Conservation (phyloP, 768 basidiomycete species). For the Scleroderma bovista region DNA sequence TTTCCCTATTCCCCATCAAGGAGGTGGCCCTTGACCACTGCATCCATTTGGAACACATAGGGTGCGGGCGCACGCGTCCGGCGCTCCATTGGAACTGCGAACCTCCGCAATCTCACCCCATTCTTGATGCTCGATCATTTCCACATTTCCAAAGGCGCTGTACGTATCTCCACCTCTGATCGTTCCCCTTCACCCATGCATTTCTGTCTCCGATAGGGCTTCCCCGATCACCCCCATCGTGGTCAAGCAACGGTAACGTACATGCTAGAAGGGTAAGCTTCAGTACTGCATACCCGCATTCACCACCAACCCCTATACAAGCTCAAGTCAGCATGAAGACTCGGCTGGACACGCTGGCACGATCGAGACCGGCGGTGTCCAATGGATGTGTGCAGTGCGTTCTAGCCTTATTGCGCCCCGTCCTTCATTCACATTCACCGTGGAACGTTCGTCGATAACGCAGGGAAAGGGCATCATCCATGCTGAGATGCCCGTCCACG, state of each 20-base stretch:
- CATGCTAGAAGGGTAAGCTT: conserved; percentile 70
- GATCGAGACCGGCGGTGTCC: conserved; percentile 78
- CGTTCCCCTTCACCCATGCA: background rate
- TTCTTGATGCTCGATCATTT: conserved; percentile 92
- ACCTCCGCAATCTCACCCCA: conserved; percentile 76
- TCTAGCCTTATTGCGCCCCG: background rate
- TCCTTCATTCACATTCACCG: background rate
- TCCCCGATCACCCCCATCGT: conserved; percentile 91
- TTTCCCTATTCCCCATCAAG: background rate
- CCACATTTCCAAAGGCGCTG: conserved; percentile 62
- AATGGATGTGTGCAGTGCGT: conserved; percentile 89
- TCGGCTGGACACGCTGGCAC: conserved; percentile 80
- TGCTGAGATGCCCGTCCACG: conserved; percentile 86
- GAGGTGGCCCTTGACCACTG: background rate
- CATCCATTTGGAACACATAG: conserved; percentile 25
- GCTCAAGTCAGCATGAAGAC: conserved; percentile 82
- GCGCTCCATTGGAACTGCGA: conserved; percentile 75
- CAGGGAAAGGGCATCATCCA: conserved; percentile 70
- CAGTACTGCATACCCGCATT: background rate
- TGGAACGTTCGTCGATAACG: conserved; percentile 1
- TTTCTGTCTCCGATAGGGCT: conserved; percentile 45
- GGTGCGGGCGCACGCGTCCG: conserved; percentile 81
- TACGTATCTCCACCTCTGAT: conserved; percentile 29
- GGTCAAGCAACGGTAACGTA: conserved; percentile 89
- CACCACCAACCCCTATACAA: conserved; percentile 20